Conservation (phyloP, 2,329 filamentous ascomycete species). For the Alternaria solani region DNA sequence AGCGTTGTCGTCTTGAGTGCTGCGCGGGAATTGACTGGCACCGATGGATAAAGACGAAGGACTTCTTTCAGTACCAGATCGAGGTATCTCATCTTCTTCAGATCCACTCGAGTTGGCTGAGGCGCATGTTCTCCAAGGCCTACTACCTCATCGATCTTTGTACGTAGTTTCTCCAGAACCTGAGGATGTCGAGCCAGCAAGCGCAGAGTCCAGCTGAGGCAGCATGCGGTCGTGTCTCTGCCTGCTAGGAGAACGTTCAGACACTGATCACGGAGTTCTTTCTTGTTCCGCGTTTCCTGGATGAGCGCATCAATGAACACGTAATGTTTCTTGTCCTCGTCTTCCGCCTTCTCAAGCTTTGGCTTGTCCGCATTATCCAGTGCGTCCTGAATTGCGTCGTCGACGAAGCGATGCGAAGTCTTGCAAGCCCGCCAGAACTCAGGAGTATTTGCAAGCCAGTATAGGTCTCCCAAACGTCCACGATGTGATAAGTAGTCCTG, state of each 20-base stretch:
- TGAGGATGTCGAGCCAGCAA: conserved; percentile 47
- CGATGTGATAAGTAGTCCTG: conserved; percentile 23
- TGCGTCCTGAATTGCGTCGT: conserved; percentile 32
- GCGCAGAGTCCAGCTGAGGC: conserved; percentile 75
- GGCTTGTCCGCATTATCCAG: conserved; percentile 23
- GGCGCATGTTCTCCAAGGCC: conserved; percentile 35
- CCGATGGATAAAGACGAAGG: conserved; percentile 43
- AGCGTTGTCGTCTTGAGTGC: conserved; percentile 39
- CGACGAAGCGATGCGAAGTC: conserved; percentile 16
- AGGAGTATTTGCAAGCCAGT: conserved; percentile 39
- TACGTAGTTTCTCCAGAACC: conserved; percentile 39
- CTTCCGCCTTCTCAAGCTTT: conserved; percentile 21
- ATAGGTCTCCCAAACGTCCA: conserved; percentile 34
- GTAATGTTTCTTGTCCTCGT: conserved; percentile 55
- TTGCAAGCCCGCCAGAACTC: conserved; percentile 24
- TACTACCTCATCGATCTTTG: conserved; percentile 36
- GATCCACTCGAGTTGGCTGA: conserved; percentile 21
- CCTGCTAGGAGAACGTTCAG: conserved; percentile 83
- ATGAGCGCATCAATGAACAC: conserved; percentile 89
- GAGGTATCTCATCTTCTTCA: conserved; percentile 16
- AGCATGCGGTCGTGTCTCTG: conserved; percentile 84
- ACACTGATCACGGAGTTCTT: conserved; percentile 81
- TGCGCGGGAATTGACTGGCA: conserved; percentile 38
- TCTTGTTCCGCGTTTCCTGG: conserved; percentile 70
- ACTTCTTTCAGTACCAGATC: conserved; percentile 43